Percentiles rank a stretch among this genome's conserved stretches.
Conservation (phyloP, 345 rosid genomes). For the Arabis alpina region DNA sequence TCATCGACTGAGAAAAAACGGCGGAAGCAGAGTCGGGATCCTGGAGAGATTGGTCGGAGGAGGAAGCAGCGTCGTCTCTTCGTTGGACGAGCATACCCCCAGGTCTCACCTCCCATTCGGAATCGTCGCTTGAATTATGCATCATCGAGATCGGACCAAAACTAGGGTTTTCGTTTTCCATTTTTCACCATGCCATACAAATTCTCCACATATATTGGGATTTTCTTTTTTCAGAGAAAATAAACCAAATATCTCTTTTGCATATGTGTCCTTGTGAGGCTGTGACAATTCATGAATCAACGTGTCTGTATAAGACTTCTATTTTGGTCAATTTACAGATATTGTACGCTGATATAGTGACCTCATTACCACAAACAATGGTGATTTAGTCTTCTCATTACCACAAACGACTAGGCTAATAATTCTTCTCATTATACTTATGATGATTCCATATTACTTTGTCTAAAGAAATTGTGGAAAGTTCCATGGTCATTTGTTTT, state of each 20-base stretch:
- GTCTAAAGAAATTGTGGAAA: not conserved
- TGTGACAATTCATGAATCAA: too few relatives aligned
- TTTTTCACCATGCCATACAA: conserved; percentile 12
- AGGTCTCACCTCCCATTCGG: conserved; percentile 56
- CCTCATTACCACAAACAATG: too few relatives aligned
- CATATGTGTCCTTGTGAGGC: too few relatives aligned
- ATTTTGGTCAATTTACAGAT: too few relatives aligned
- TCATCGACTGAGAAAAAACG: conserved; percentile 45
- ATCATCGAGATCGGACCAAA: conserved; percentile 9
- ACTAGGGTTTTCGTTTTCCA: conserved; percentile 41
- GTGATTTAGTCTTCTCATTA: too few relatives aligned
- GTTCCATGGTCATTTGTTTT: too few relatives aligned
- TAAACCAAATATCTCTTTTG: too few relatives aligned
- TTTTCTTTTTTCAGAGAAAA: not conserved
- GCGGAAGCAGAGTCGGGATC: conserved; percentile 38
- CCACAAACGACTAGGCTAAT: too few relatives aligned
- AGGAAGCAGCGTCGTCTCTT: conserved; percentile 46
- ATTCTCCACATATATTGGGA: not conserved
- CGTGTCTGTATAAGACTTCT: too few relatives aligned
- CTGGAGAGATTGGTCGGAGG: conserved; percentile 34
- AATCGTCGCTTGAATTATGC: conserved; percentile 39
- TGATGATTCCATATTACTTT: not conserved
- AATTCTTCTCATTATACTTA: too few relatives aligned
- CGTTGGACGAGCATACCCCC: conserved; percentile 64
- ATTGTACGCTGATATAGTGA: too few relatives aligned